Evolutionary conservation across 345 rosid species (phyloP).

Genomic region (Excoecaria agallocha): DNA sequence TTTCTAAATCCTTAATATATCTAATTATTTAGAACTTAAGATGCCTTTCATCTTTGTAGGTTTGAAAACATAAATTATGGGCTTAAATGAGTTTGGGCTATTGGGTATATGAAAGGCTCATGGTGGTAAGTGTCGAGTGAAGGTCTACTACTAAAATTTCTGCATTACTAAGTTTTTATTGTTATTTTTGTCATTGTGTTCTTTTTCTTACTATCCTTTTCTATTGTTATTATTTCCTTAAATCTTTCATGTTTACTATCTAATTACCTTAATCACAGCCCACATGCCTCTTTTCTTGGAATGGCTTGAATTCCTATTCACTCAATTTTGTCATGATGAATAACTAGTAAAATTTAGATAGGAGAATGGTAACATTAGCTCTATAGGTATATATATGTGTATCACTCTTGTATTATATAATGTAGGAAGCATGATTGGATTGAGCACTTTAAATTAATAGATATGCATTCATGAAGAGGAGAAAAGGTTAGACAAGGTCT

Average conservation of each 20-base stretch:
- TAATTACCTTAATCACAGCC: not conserved
- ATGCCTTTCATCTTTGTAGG: conserved; percentile 42
- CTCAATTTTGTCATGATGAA: no score
- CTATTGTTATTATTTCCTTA: not conserved
- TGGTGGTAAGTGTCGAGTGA: conserved; percentile 58
- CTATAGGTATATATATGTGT: no score
- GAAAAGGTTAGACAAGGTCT: no score
- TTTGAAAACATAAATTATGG: conserved; percentile 91
- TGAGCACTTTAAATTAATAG: no score
- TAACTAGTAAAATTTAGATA: no score
- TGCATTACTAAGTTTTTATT: no score
- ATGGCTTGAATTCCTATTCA: no score
- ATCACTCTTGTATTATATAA: no score
- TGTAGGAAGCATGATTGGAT: no score
- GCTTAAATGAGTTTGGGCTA: conserved; percentile 97
- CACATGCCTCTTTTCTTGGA: not conserved
- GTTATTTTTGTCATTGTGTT: not conserved
- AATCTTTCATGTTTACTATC: not conserved
- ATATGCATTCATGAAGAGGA: no score
- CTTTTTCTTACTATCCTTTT: no score
- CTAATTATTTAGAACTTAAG: not conserved
- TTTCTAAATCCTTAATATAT: not conserved
- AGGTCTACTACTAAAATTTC: not conserved
- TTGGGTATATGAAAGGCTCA: conserved; percentile 83
- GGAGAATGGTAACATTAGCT: no score